phyloP scores from a whole-genome alignment of 345 rosid species.

The Cardamine chenopodiifolia region DNA sequence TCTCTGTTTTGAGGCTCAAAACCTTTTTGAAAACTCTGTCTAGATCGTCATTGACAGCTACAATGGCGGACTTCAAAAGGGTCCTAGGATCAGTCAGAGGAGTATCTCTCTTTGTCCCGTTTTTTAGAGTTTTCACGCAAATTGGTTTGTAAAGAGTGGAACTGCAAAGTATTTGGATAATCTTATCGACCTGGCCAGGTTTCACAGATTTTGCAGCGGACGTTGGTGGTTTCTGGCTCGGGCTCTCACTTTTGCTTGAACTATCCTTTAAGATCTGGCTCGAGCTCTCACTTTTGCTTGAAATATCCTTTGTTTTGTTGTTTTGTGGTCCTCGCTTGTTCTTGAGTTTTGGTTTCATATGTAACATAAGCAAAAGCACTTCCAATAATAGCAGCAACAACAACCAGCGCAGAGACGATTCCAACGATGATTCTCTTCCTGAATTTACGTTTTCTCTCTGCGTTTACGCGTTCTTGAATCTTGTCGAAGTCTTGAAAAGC shows the following conservation, averaged over 20 bases:
- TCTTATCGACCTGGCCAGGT: conserved; percentile 37
- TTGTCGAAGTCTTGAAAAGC: conserved; percentile 84
- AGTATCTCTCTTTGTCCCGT: conserved; percentile 36
- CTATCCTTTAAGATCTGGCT: conserved; percentile 10
- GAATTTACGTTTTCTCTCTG: conserved; percentile 58
- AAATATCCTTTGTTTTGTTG: conserved; percentile 15
- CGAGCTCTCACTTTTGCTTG: conserved; percentile 5
- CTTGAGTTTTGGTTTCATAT: conserved; percentile 31
- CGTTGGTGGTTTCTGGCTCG: conserved; percentile 26
- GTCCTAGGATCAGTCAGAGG: conserved; percentile 47
- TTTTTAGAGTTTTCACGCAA: conserved; percentile 53
- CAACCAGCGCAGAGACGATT: conserved; percentile 39
- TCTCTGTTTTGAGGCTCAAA: conserved; percentile 42
- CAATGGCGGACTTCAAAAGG: conserved; percentile 55
- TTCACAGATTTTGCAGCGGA: conserved; percentile 28
- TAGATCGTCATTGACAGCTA: conserved; percentile 51
- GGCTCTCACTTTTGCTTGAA: conserved; percentile 2
- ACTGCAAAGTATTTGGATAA: conserved; percentile 56
- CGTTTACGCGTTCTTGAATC: conserved; percentile 65
- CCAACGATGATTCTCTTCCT: conserved; percentile 51
- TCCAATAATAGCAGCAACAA: conserved; percentile 47
- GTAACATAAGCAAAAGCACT: conserved; percentile 49
- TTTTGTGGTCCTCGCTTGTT: conserved; percentile 29
- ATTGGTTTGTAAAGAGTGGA: conserved; percentile 52
- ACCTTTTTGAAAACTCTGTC: conserved; percentile 45